Percentiles rank a stretch among this genome's conserved stretches.
Conservation (phyloP, 805 yeast genomes). For the Sungouiozyma intestinalis region DNA sequence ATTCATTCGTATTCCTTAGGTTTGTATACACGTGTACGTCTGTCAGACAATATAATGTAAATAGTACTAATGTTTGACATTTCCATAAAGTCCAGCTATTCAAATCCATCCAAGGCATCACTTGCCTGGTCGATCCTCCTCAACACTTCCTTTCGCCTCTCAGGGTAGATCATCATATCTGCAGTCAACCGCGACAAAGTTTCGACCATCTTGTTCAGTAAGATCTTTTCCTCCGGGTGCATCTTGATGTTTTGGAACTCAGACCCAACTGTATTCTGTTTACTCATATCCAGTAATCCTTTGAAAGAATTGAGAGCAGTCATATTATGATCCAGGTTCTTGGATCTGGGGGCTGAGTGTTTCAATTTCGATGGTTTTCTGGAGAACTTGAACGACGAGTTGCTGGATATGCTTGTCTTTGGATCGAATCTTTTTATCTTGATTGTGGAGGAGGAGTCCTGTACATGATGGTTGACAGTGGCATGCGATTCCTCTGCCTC, state of each 20-base stretch:
- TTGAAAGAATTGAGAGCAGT: slow-evolving; percentile 27
- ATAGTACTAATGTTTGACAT: background rate
- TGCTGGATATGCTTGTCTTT: background rate
- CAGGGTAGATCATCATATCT: slow-evolving; percentile 80
- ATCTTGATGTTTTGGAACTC: slow-evolving; percentile 67
- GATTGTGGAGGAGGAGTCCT: background rate
- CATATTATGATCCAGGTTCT: slow-evolving; percentile 8
- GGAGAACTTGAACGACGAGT: background rate
- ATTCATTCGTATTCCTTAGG: background rate
- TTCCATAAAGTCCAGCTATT: too few relatives aligned
- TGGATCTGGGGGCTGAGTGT: background rate
- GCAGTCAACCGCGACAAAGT: slow-evolving; percentile 76
- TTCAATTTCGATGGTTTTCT: background rate
- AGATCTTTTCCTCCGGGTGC: slow-evolving; percentile 63
- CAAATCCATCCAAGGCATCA: slow-evolving; percentile 80
- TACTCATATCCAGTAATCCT: slow-evolving; percentile 30
- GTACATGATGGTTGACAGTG: background rate
- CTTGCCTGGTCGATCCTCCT: slow-evolving; percentile 73
- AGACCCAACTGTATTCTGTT: slow-evolving; percentile 34
- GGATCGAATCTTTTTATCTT: background rate
- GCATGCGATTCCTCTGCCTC: background rate
- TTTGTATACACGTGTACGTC: background rate
- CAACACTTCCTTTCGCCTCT: slow-evolving; percentile 69
- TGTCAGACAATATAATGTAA: background rate
- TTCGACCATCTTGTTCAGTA: slow-evolving; percentile 77